Evolutionary conservation across 140 eudicot genomes (phyloP).

Genomic region (Oenanthe javanica): DNA sequence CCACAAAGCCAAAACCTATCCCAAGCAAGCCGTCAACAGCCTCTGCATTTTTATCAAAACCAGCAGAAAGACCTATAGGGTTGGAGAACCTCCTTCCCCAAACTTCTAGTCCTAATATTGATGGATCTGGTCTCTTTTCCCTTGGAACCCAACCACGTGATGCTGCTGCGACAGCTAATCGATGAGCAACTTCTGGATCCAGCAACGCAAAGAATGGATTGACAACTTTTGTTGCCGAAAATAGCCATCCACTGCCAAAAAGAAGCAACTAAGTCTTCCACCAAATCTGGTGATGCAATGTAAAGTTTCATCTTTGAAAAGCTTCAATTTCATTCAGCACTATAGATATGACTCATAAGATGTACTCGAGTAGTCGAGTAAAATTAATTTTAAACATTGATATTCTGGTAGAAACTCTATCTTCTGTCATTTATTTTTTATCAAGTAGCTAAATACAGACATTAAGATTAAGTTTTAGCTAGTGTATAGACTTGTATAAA

Average conservation of each 20-base stretch:
- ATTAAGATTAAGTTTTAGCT: background rate
- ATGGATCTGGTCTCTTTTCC: slow-evolving; percentile 81
- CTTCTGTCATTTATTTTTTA: background rate
- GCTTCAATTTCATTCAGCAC: background rate
- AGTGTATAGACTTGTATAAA: background rate
- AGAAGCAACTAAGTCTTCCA: background rate
- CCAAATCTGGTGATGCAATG: background rate
- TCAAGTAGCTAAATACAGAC: background rate
- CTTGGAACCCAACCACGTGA: slow-evolving; percentile 98
- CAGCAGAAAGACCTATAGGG: slow-evolving; percentile 95
- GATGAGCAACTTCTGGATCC: slow-evolving; percentile 94
- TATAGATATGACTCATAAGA: background rate
- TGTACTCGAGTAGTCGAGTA: background rate
- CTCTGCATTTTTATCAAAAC: slow-evolving; percentile 97
- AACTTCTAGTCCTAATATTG: slow-evolving; percentile 68
- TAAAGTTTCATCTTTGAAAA: background rate
- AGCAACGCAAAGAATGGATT: slow-evolving; percentile 86
- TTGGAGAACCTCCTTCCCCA: slow-evolving; percentile 98
- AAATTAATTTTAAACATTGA: background rate
- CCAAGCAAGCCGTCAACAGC: slow-evolving; percentile 98
- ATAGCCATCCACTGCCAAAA: slow-evolving; percentile 91
- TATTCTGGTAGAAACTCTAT: background rate
- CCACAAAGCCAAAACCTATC: slow-evolving; percentile 90
- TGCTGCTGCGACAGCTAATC: slow-evolving; percentile 82
- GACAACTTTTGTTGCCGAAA: slow-evolving; percentile 90